phyloP scores from a whole-genome alignment of 2,329 filamentous ascomycete genomes.

The Drechslera avenae region DNA sequence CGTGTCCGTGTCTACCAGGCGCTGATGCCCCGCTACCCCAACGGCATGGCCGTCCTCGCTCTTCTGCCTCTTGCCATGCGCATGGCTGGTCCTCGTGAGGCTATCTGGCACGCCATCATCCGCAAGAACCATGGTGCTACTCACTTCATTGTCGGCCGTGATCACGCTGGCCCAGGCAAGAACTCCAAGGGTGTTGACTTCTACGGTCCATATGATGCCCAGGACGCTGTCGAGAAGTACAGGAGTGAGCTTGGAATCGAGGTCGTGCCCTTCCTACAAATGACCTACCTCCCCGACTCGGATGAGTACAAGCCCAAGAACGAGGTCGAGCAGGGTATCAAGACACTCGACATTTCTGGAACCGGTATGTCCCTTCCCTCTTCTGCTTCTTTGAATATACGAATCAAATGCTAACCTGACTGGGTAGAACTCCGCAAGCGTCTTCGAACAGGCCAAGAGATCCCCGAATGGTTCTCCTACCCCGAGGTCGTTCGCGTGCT shows the following conservation, averaged over 20 bases:
- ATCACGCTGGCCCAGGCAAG: conserved; percentile 97
- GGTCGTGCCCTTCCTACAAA: conserved; percentile 99
- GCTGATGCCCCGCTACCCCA: conserved; percentile 93
- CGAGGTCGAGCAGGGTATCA: conserved; percentile 80
- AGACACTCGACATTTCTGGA: conserved; percentile 67
- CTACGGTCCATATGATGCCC: conserved; percentile 97
- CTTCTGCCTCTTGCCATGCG: conserved; percentile 96
- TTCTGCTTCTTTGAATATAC: background rate
- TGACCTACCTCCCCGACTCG: conserved; percentile 96
- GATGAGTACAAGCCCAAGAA: conserved; percentile 96
- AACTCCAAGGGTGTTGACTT: conserved; percentile 97
- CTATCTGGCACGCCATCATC: conserved; percentile 99
- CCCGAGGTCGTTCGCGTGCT: conserved; percentile 97
- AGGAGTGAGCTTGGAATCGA: conserved; percentile 95
- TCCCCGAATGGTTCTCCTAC: conserved; percentile 99
- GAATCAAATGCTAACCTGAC: conserved; percentile 1
- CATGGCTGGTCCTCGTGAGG: conserved; percentile 97
- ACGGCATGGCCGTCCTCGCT: conserved; percentile 97
- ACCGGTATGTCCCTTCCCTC: conserved; percentile 45
- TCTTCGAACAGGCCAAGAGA: conserved; percentile 88
- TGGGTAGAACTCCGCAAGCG: conserved; percentile 79
- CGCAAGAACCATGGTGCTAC: conserved; percentile 99
- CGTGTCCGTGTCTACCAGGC: conserved; percentile 98
- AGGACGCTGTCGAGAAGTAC: conserved; percentile 96
- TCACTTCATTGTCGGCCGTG: conserved; percentile 98